Conservation (phyloP, 2,329 filamentous ascomycete species). For the Lachnellula cervina region DNA sequence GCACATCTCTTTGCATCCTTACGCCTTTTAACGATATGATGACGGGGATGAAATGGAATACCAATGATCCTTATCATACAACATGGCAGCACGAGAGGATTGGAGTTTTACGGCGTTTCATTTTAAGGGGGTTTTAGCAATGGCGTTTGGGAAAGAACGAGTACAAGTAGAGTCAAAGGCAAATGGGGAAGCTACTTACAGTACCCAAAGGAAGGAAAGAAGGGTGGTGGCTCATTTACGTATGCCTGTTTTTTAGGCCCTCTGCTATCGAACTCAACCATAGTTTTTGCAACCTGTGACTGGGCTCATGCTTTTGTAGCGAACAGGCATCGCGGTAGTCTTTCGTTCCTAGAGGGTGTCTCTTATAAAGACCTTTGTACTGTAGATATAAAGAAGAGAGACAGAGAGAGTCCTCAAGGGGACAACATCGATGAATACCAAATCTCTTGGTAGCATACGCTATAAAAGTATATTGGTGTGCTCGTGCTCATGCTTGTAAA, state of each 20-base stretch:
- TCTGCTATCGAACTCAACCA: background rate
- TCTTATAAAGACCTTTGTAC: background rate
- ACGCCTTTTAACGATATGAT: background rate
- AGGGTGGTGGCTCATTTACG: background rate
- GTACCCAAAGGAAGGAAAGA: background rate
- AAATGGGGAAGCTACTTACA: background rate
- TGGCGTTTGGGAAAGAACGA: background rate
- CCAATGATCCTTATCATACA: background rate
- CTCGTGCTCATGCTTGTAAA: no score
- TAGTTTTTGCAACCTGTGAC: background rate
- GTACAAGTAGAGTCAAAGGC: background rate
- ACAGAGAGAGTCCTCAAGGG: background rate
- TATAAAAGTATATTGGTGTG: no score
- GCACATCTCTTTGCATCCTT: conserved; percentile 1
- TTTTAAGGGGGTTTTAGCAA: background rate
- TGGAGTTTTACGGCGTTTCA: background rate
- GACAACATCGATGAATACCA: background rate
- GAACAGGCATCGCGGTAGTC: background rate
- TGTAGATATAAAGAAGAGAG: conserved; percentile 1
- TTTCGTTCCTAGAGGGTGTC: background rate
- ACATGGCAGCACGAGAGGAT: background rate
- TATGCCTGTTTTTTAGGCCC: background rate
- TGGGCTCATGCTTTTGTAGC: background rate
- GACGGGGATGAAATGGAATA: background rate
- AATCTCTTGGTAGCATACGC: background rate